A percentile compares a stretch with the other conserved stretches of the same genome.
Conservation (phyloP, 306 rosid species). For the Glycine soja region DNA sequence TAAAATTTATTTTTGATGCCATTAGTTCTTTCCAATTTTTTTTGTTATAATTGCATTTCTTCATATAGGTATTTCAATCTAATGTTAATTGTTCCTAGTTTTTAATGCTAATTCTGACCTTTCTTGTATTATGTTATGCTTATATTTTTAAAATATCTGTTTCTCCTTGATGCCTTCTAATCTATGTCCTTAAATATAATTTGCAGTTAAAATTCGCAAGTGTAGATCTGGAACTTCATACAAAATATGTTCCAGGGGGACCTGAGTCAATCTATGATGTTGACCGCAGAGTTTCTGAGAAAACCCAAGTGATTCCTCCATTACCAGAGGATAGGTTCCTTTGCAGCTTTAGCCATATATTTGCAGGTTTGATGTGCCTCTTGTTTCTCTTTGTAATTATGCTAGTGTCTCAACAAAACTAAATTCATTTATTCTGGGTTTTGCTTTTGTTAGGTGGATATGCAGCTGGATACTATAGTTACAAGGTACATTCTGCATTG, state of each 20-base stretch:
- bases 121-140: too few species aligned
- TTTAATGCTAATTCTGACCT: constrained; percentile 22
- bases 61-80: constrained; percentile 23
- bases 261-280: constrained; percentile 75
- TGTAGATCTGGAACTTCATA: constrained; percentile 88
- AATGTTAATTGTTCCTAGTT: constrained; percentile 9
- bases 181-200: constrained; percentile 39
- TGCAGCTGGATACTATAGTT: constrained; percentile 98
- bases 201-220: constrained; percentile 78
- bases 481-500: constrained; percentile 68
- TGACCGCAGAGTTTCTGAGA: constrained; percentile 74
- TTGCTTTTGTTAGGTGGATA: constrained; percentile 61
- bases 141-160: neutral
- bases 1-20: constrained; percentile 31
- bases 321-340: constrained; percentile 89
- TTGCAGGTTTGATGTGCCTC: constrained; percentile 71
- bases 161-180: constrained; percentile 25
- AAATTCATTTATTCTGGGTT: constrained; percentile 39
- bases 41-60: constrained; percentile 16
- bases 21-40: neutral
- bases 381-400: constrained; percentile 15
- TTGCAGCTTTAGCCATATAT: constrained; percentile 90
- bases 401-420: constrained; percentile 34
- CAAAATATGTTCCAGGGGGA: constrained; percentile 78
- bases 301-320: constrained; percentile 86